Conservation (phyloP, 306 rosid species). For the Lathyrus tuberosus region DNA sequence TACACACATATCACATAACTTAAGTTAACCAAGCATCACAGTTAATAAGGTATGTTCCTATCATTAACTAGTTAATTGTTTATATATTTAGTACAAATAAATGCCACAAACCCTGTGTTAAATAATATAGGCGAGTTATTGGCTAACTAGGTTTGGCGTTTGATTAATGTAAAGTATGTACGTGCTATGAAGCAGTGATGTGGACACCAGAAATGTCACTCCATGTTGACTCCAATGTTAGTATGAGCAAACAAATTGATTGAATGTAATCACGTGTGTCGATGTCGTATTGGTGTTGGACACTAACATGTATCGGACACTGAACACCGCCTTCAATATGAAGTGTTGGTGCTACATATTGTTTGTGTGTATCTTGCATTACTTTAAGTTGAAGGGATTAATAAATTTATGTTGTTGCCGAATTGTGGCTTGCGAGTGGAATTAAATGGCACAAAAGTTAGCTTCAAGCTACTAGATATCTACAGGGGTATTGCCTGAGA, state of each 20-base stretch:
- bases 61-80: not conserved
- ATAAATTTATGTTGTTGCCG: not conserved
- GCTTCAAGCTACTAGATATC: constrained; percentile 9
- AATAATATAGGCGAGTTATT: not conserved
- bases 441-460: constrained; percentile 10
- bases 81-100: not conserved
- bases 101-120: not conserved
- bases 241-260: too few relatives aligned
- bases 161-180: constrained; percentile 2
- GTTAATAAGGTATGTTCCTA: not conserved
- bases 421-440: constrained; percentile 13
- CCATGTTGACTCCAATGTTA: too few relatives aligned
- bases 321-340: too few relatives aligned
- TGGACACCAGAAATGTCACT: too few relatives aligned
- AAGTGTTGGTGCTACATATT: too few relatives aligned
- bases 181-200: too few relatives aligned
- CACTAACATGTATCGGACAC: too few relatives aligned
- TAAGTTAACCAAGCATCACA: not conserved
- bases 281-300: too few relatives aligned
- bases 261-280: too few relatives aligned
- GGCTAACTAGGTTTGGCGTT: not conserved
- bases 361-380: not conserved
- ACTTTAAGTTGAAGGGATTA: constrained; percentile 9
- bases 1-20: not conserved
- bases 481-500: not conserved